Conservation (phyloP, 2,329 filamentous ascomycete genomes). For the Sordariomycetes sp. region DNA sequence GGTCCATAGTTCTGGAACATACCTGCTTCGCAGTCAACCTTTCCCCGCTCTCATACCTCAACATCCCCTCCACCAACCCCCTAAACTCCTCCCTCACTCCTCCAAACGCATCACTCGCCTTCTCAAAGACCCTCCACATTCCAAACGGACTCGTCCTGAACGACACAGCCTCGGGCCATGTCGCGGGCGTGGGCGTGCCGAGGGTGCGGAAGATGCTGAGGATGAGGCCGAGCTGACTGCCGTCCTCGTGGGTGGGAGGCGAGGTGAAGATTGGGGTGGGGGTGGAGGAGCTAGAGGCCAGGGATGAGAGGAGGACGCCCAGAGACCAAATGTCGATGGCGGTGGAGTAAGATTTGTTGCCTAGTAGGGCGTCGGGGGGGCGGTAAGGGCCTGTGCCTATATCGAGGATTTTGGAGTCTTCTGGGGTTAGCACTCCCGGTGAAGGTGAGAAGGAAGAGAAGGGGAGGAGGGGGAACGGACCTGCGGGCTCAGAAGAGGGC, state of each 20-base stretch:
- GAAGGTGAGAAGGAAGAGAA: neutral
- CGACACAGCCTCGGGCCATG: conserved; percentile 65
- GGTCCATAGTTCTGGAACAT: neutral
- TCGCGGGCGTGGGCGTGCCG: conserved; percentile 68
- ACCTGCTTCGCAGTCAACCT: conserved; percentile 50
- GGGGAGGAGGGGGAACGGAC: conserved; percentile 16
- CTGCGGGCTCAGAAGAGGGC: conserved; percentile 43
- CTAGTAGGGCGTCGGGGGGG: conserved; percentile 82
- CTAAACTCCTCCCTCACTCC: conserved; percentile 42
- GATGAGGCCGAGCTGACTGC: conserved; percentile 83
- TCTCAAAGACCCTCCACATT: conserved; percentile 67
- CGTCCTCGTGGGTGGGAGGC: conserved; percentile 57
- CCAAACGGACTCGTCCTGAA: conserved; percentile 75
- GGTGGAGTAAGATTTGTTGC: conserved; percentile 56
- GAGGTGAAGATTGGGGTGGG: conserved; percentile 68
- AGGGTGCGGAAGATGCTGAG: conserved; percentile 85
- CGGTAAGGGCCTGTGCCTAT: conserved; percentile 89
- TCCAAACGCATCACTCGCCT: conserved; percentile 60
- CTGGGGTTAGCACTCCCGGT: neutral
- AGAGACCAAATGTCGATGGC: conserved; percentile 81
- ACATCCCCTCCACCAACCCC: conserved; percentile 52
- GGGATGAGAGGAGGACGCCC: conserved; percentile 76
- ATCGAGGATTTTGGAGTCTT: conserved; percentile 66
- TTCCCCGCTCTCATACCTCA: conserved; percentile 55
- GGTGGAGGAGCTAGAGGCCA: conserved; percentile 17